Evolutionary conservation across 2,329 filamentous ascomycete genomes (phyloP), one percentile per base, ranked within the genome.

Genomic region (Phyllosticta citrichinensis): DNA sequence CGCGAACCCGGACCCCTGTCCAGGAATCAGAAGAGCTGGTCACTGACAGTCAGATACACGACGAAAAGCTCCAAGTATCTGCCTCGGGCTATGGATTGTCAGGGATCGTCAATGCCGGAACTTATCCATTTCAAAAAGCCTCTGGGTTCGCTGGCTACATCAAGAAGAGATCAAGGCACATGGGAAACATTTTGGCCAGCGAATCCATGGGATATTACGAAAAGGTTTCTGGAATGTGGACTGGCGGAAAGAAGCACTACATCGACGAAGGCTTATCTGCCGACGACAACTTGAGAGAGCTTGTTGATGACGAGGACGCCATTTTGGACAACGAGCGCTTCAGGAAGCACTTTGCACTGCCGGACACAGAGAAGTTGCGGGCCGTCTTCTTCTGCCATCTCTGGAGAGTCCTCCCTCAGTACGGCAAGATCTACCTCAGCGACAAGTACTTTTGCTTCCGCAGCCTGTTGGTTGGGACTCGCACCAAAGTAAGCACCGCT

Each of bases 181-280:
- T 97, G 85, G 90, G 89, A 63, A 89, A 80, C 27, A 76, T 96
- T 9, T 76, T 97, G 54, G 89, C 93, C 6, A 90, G 87, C 0
- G 92, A 97, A 72, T 95, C 93, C 0, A 96, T 96, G 86, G 91
- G 91, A 1, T 97, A 97, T 70, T 87, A 96, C 33, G 92, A 95
- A 70, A 97, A 97, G 73, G 92, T 97, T 0, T 96, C 93, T 0
- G 93, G 91, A 47, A 97, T 97, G 89, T 94, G 94, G 85, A 89
- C 91, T 66, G 94, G 94, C 35, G 90, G 90, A 12, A 87, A 87
- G 67, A 91, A 87, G 68, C 93, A 97, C 73, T 99, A 97, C 68
- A 88, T 91, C 20, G 83, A 82, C 22, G 85, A 89, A 14, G 80
- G 86, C 10, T 77, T 83, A 8, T 70, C 75, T 20, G 83, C 87